A percentile compares a stretch with the other conserved stretches of the same genome.
Conservation (phyloP, 768 basidiomycete species). For the Suillus plorans region DNA sequence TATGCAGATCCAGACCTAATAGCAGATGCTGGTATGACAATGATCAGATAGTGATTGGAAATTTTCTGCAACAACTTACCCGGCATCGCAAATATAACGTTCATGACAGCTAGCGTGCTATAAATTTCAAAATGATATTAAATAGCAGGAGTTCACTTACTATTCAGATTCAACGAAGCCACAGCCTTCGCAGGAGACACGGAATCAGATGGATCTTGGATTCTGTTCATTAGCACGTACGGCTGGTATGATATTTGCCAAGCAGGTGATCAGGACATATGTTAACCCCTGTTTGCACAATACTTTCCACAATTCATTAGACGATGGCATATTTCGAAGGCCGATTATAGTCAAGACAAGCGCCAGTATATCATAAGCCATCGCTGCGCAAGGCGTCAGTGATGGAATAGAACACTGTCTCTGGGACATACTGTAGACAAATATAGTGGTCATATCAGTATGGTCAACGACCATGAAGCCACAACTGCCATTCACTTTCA, state of each 20-base stretch:
- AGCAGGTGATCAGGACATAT: neutral
- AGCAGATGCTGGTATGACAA: neutral
- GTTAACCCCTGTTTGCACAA: neutral
- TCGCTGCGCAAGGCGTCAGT: neutral
- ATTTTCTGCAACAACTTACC: neutral
- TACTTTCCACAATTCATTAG: neutral
- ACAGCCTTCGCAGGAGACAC: neutral
- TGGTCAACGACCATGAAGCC: neutral
- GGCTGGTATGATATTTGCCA: neutral
- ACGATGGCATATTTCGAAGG: slow-evolving; percentile 1
- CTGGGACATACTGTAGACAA: neutral
- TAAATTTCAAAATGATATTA: neutral
- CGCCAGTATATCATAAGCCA: neutral
- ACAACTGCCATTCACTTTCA: neutral
- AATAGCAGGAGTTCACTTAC: neutral
- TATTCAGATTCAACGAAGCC: neutral
- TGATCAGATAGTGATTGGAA: neutral
- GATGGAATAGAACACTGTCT: too few relatives aligned
- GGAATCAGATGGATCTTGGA: neutral
- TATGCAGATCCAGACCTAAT: neutral
- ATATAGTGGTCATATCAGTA: neutral
- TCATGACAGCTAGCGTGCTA: neutral
- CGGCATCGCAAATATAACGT: neutral
- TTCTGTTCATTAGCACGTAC: neutral
- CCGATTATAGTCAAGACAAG: neutral